Evolutionary conservation across 192 early-diverging fungal species (phyloP).

Genomic region (Martensiomyces pterosporus): DNA sequence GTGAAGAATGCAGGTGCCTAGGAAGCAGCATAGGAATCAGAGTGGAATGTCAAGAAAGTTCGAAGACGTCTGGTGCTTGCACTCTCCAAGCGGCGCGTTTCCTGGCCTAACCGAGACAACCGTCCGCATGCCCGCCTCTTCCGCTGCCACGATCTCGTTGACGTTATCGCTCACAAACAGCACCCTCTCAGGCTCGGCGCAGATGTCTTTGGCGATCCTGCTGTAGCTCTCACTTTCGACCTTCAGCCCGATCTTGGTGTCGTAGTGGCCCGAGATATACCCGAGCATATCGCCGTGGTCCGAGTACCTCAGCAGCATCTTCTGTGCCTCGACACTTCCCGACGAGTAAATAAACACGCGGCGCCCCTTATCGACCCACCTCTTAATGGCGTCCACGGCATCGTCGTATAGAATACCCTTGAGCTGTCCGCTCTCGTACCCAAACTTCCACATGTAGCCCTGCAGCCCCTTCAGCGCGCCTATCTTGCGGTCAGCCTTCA

Average conservation of each 20-base stretch:
- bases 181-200: slow-evolving; percentile 44
- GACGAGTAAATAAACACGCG: slow-evolving; percentile 94
- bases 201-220: slow-evolving; percentile 70
- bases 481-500: slow-evolving; percentile 84
- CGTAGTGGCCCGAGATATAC: slow-evolving; percentile 84
- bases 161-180: slow-evolving; percentile 94
- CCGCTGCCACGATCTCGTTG: slow-evolving; percentile 76
- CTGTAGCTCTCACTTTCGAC: slow-evolving; percentile 63
- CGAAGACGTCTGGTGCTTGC: slow-evolving; percentile 3
- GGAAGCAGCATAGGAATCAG: too few species aligned
- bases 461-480: slow-evolving; percentile 86
- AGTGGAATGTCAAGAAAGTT: slow-evolving; percentile 31
- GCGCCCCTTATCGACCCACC: slow-evolving; percentile 60
- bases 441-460: slow-evolving; percentile 94
- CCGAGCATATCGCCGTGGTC: slow-evolving; percentile 71
- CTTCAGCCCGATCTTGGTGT: slow-evolving; percentile 87
- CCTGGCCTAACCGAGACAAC: slow-evolving; percentile 72
- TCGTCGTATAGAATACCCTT: slow-evolving; percentile 80
- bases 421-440: slow-evolving; percentile 73
- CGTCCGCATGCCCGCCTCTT: slow-evolving; percentile 63
- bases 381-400: slow-evolving; percentile 71
- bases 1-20: too few species aligned
- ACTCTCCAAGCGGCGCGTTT: slow-evolving; percentile 46
- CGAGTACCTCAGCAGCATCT: slow-evolving; percentile 82
- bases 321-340: slow-evolving; percentile 90